Evolutionary conservation across 257 asterid genomes (phyloP).

Genomic region (Asclepias syriaca): DNA sequence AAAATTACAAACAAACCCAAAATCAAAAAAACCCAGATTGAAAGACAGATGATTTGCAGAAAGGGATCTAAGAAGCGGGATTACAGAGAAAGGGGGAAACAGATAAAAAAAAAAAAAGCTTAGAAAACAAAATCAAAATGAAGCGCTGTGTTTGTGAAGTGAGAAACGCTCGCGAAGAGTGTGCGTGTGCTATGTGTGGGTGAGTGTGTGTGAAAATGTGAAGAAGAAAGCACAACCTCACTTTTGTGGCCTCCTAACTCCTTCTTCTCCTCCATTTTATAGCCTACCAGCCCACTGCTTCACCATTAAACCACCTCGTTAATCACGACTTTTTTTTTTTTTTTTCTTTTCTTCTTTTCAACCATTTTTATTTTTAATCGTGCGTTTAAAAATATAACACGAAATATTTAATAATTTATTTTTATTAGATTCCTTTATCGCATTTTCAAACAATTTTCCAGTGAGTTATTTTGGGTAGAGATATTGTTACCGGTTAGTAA

Average conservation of each 20-base stretch:
- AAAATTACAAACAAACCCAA: conserved; percentile 48
- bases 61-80: conserved; percentile 87
- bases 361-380: no score
- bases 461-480: neutral
- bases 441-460: neutral
- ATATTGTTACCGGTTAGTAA: neutral
- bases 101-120: neutral
- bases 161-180: neutral
- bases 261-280: conserved; percentile 30
- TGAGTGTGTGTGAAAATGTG: conserved; percentile 51
- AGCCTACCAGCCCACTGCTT: conserved; percentile 24
- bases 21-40: conserved; percentile 26
- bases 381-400: no score
- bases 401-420: no score
- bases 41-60: conserved; percentile 70
- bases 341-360: no score
- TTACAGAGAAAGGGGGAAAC: conserved; percentile 36
- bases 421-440: neutral
- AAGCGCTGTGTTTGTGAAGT: neutral
- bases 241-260: conserved; percentile 22
- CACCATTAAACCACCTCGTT: conserved; percentile 27
- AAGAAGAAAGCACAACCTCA: conserved; percentile 39
- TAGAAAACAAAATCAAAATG: neutral
- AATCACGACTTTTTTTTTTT: conserved; percentile 2
- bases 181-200: conserved; percentile 17